phyloP scores from a whole-genome alignment of 164 flowering plant species.

The Taxillus chinensis region DNA sequence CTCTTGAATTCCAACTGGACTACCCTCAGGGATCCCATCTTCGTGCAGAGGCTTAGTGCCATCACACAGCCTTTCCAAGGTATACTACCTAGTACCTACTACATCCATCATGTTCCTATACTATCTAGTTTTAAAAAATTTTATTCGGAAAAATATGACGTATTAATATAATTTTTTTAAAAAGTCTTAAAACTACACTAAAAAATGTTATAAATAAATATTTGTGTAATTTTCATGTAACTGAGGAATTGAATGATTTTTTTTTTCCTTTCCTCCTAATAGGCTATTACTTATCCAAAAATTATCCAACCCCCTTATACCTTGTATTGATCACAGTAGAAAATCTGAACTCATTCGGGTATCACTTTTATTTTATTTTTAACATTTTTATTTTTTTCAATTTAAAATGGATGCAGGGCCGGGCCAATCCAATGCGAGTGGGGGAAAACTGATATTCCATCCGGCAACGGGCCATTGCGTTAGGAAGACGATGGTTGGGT shows the following conservation, averaged over 20 bases:
- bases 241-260: no score
- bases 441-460: background rate
- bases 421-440: background rate
- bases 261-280: no score
- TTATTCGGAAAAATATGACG: no score
- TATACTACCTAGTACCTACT: background rate
- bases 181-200: no score
- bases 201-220: no score
- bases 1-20: slow-evolving; percentile 9
- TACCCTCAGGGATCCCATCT: background rate
- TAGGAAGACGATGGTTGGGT: background rate
- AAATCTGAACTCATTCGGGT: no score
- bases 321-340: no score
- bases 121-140: background rate
- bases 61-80: background rate
- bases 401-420: background rate
- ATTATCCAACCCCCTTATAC: no score
- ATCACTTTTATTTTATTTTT: no score
- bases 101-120: background rate
- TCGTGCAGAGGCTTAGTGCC: background rate
- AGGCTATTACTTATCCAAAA: no score
- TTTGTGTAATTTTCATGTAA: no score
- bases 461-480: background rate
- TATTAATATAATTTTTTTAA: no score
- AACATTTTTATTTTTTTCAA: background rate